Base-by-base conservation (phyloP, 805 yeast species). In the Ogataea methylovora region DNA sequence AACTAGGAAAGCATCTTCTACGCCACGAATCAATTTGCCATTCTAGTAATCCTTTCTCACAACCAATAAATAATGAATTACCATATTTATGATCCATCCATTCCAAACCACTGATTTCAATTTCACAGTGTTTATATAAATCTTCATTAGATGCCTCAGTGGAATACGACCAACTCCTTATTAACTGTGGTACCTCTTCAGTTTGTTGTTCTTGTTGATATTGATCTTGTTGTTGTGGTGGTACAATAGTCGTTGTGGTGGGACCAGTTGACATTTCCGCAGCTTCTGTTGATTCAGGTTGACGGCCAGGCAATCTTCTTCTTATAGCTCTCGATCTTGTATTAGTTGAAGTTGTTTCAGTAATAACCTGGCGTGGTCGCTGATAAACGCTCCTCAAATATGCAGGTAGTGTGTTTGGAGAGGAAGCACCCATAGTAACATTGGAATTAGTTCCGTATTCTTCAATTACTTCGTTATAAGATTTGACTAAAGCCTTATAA, bases 21-120 rank as follows among this genome's bases (percentile, higher is more conserved):
- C 73, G 71, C 70, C 77, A 70, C 12, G 73, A 67, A 45, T 81
- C 82, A 30, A 84, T 69, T 28, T 71, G 73, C 87, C 90, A 84
- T 43, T 68, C 65, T 30, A 78, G 64, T 15, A 84, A 60, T 1
- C 94, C 94, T 29, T 71, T 73, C 39, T 75, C 79, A 34, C 76
- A 68, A 1, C 84, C 88, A 24, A 81, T 71, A 6, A 75, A 60
- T 25, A 81, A 52, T 24, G 68, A 63, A 14, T 74, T 64, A 13
- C 43, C 44, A 12, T 70, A 65, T 13, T 54, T 52, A 41, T 66
- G 69, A 30, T 65, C 65, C 30, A 71, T 55, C 71, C 83, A 71
- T 36, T 75, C 79, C 37, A 81, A 50, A 1, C 88, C 88, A 13
- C 74, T 63, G 8, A 80, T 68, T 39, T 76, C 80, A 42, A 27